Base-by-base conservation (phyloP, 768 basidiomycete genomes). In the Erythrobasidium yunnanense region DNA sequence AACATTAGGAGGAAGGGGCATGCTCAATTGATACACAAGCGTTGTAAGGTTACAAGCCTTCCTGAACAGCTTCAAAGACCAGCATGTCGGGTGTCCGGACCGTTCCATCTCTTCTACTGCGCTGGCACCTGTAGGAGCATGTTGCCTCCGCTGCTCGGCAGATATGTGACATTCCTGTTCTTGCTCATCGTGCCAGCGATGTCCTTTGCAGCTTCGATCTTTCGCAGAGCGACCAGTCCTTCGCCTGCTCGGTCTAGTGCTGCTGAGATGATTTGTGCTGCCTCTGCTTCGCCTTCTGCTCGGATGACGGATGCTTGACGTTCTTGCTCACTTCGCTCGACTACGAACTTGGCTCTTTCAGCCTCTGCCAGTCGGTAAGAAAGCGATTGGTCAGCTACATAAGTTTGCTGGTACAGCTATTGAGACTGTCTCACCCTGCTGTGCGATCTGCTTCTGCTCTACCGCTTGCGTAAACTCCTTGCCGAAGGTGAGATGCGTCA, bases 281-380 rank as follows among this genome's bases (percentile, higher is more conserved):
- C 95, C 78, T 97, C 92, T 1, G 93, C 95, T 79, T 99, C 93
- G 57, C 95, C 95, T 76, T 99, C 93, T 0, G 95, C 95, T 50
- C 95, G 84, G 65, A 99, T 96, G 66, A 99, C 92, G 0, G 91
- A 87, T 0, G 95, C 95, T 80, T 97, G 92, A 68, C 92, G 85
- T 76, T 99, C 95, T 86, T 99, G 95, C 75, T 97, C 95, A 29
- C 95, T 92, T 82, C 95, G 96, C 80, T 99, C 95, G 69, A 99
- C 95, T 70, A 97, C 88, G 77, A 96, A 99, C 78, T 96, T 97
- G 65, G 95, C 95, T 33, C 95, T 85, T 79, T 99, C 95, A 69
- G 95, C 95, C 78, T 97, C 93, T 91, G 71, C 29, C 38, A 38
- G 27, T n/a, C n/a, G n/a, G n/a, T n/a, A 0, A 17, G n/a, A 23